A percentile compares a stretch with the other conserved stretches of the same genome.
Conservation (phyloP, 768 basidiomycete genomes). For the Leucocoprinus sp. region DNA sequence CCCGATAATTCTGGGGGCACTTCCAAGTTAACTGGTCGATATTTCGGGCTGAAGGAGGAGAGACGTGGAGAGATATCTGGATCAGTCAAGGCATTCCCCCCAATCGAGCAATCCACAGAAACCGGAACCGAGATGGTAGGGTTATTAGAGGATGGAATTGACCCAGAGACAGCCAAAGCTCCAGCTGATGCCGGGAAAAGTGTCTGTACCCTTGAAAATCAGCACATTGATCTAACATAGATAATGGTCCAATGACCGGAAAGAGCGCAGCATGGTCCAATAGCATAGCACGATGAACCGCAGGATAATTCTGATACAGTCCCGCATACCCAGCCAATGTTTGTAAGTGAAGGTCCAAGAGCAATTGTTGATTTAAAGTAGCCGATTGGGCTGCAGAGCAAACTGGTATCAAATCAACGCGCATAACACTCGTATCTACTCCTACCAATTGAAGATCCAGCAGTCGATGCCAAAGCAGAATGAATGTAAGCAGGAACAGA, state of each 20-base stretch:
- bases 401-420: background rate
- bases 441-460: slow-evolving; percentile 4
- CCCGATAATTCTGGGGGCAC: background rate
- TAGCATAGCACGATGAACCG: slow-evolving; percentile 1
- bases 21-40: background rate
- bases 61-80: too few relatives aligned
- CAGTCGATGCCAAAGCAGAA: background rate
- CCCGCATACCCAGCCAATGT: background rate
- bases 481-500: background rate
- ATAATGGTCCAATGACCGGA: slow-evolving; percentile 8
- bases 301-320: slow-evolving; percentile 1
- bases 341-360: background rate
- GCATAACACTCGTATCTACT: background rate
- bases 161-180: background rate
- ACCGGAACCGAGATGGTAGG: too few relatives aligned
- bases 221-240: background rate
- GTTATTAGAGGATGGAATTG: too few relatives aligned
- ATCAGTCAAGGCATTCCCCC: background rate
- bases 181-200: background rate
- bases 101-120: background rate
- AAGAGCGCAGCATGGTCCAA: slow-evolving; percentile 2
- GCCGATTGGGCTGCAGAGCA: background rate
- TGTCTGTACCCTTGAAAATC: slow-evolving; percentile 2
- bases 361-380: background rate
- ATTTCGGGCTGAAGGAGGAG: background rate